Evolutionary conservation across 1,139 yeast species (phyloP).

Genomic region (Pichia sp.): DNA sequence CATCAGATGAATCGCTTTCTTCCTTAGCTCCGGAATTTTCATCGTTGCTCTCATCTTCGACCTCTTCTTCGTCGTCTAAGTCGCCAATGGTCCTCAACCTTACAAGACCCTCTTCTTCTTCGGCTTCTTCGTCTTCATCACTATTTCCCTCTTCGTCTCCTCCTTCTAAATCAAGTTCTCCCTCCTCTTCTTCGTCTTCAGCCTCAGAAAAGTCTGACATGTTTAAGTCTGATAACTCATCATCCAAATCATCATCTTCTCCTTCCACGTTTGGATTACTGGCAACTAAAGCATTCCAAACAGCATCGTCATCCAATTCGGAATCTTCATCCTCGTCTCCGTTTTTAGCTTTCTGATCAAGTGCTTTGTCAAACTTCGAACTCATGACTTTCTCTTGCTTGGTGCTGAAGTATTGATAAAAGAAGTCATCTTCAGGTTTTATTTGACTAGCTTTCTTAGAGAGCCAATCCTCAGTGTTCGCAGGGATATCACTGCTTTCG

Average conservation of each 20-base stretch:
- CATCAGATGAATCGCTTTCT: conserved; percentile 33
- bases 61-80: conserved; percentile 23
- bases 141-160: conserved; percentile 12
- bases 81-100: conserved; percentile 15
- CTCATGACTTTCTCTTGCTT: conserved; percentile 41
- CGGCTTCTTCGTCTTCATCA: conserved; percentile 10
- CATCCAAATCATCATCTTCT: conserved; percentile 44
- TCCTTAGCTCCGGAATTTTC: conserved; percentile 30
- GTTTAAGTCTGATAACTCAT: conserved; percentile 42
- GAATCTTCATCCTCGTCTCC: conserved; percentile 39
- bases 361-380: conserved; percentile 34
- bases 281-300: conserved; percentile 84
- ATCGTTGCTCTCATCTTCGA: conserved; percentile 25
- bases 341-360: conserved; percentile 32
- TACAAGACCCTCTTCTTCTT: conserved; percentile 17
- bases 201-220: conserved; percentile 36
- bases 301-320: conserved; percentile 70
- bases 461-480: conserved; percentile 81
- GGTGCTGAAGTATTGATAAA: conserved; percentile 77
- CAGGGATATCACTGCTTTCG: conserved; percentile 49
- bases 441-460: conserved; percentile 59
- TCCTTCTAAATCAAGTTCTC: conserved; percentile 22
- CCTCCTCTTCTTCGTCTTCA: conserved; percentile 34
- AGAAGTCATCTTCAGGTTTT: conserved; percentile 85
- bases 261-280: conserved; percentile 81